Evolutionary conservation across 169 alveolate species (phyloP).

Genomic region (Toxoplasma gondii): DNA sequence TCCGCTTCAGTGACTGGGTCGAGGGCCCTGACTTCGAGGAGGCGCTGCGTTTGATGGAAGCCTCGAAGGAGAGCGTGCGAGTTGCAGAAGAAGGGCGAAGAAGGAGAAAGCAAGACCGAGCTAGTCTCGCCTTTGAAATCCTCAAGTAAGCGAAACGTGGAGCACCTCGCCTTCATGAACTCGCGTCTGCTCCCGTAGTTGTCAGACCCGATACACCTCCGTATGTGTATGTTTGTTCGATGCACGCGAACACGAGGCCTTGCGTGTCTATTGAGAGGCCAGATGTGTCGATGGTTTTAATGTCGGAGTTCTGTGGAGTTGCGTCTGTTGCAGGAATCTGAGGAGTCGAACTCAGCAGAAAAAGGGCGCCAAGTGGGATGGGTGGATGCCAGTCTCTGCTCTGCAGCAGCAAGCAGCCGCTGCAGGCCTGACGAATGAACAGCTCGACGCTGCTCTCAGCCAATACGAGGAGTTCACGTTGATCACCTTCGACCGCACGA

Average conservation of each 20-base stretch:
- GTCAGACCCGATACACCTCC: background rate
- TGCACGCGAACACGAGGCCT: background rate
- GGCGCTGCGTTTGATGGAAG: constrained; percentile 46
- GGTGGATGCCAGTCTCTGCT: constrained; percentile 1
- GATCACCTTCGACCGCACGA: background rate
- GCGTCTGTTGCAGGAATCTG: constrained; percentile 12
- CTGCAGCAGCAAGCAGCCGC: constrained; percentile 52
- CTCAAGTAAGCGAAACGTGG: background rate
- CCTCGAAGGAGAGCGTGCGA: constrained; percentile 37
- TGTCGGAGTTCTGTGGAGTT: too few relatives aligned
- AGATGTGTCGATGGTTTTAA: too few relatives aligned
- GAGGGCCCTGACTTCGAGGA: constrained; percentile 50
- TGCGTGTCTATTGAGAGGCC: too few relatives aligned
- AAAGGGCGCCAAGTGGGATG: constrained; percentile 52
- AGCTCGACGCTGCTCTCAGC: constrained; percentile 13
- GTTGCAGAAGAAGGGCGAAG: background rate
- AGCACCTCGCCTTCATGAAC: background rate
- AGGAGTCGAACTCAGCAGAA: constrained; percentile 33
- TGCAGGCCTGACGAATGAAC: constrained; percentile 23
- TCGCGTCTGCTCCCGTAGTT: background rate
- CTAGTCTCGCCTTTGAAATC: constrained; percentile 5
- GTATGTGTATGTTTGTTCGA: background rate
- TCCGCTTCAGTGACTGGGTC: constrained; percentile 27
- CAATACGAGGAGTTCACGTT: constrained; percentile 49
- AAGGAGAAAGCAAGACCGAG: background rate